phyloP scores from a whole-genome alignment of 106 monocot genomes.

The Agapanthus africanus region DNA sequence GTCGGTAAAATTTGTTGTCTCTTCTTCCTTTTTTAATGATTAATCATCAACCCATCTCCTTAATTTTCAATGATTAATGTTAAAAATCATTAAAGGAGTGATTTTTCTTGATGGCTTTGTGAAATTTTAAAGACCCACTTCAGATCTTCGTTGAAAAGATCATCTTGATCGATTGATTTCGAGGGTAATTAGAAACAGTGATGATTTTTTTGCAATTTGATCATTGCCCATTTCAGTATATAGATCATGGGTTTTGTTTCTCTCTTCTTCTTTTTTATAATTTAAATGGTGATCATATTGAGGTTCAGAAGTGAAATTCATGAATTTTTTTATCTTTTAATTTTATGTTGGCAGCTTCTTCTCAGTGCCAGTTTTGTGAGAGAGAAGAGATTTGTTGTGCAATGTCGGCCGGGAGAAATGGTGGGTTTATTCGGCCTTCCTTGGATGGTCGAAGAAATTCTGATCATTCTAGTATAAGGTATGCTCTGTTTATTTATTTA shows the following conservation, averaged over 20 bases:
- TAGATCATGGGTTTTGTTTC: not conserved
- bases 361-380: slow-evolving; percentile 7
- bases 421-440: slow-evolving; percentile 23
- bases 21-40: not conserved
- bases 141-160: not conserved
- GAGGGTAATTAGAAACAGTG: not conserved
- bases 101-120: too few species aligned
- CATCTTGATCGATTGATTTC: not conserved
- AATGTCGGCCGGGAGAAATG: slow-evolving; percentile 18
- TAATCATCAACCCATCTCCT: not conserved
- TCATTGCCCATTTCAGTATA: not conserved
- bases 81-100: not conserved
- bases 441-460: slow-evolving; percentile 24
- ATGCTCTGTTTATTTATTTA: too few species aligned
- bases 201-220: not conserved
- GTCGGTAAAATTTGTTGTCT: not conserved
- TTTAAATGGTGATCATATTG: not conserved
- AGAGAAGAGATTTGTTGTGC: slow-evolving; percentile 28
- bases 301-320: not conserved
- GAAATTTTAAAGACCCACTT: too few species aligned
- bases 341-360: slow-evolving; percentile 19
- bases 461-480: slow-evolving; percentile 39
- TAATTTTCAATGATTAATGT: not conserved
- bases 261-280: too few species aligned
- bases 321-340: too few species aligned